Conservation (phyloP, 768 basidiomycete genomes). For the Tricholoma bakamatsutake region DNA sequence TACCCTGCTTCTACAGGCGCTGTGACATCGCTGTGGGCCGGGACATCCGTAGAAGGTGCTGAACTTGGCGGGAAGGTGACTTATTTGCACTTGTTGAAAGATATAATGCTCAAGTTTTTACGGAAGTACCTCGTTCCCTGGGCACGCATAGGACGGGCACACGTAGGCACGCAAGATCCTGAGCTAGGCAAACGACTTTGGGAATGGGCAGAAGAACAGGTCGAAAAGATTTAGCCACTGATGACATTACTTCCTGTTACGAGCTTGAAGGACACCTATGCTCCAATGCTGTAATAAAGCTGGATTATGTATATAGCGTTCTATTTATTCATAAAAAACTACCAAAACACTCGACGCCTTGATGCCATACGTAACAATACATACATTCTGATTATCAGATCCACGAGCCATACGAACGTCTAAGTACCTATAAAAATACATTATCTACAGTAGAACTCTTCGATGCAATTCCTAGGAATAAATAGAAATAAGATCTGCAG, state of each 20-base stretch:
- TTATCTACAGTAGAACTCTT: background rate
- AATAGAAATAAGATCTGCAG: background rate
- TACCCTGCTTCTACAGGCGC: constrained; percentile 29
- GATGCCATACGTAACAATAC: background rate
- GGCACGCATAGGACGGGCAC: constrained; percentile 28
- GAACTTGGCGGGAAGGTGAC: constrained; percentile 40
- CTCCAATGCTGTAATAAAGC: too few species aligned
- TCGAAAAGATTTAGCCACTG: constrained; percentile 6
- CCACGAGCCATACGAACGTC: background rate
- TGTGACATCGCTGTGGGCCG: constrained; percentile 45
- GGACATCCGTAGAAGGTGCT: constrained; percentile 35
- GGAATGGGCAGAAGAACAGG: constrained; percentile 40
- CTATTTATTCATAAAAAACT: too few species aligned
- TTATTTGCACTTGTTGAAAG: background rate
- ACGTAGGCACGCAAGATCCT: constrained; percentile 20
- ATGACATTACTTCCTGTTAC: background rate
- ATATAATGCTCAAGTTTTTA: background rate
- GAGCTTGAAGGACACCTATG: background rate
- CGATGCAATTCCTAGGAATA: background rate
- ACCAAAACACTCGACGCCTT: too few species aligned
- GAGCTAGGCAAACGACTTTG: constrained; percentile 30
- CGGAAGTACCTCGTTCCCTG: constrained; percentile 37
- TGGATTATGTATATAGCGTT: too few species aligned
- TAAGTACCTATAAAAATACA: background rate
- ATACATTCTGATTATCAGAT: background rate